phyloP scores from a whole-genome alignment of 148 eudicot genomes.

The Rhododendron vialii region DNA sequence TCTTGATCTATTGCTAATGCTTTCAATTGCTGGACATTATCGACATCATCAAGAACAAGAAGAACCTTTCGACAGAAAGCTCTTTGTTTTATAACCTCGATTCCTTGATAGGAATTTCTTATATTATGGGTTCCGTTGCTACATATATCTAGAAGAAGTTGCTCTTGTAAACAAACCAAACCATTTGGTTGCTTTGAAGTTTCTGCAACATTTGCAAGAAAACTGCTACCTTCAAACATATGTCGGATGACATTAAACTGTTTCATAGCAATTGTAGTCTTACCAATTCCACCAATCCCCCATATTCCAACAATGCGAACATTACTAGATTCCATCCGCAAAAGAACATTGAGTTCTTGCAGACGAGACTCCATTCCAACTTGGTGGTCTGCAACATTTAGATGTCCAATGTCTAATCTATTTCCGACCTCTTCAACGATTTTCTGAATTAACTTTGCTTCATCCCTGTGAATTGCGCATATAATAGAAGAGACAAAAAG shows the following conservation, averaged over 20 bases:
- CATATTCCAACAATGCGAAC: slow-evolving; percentile 6
- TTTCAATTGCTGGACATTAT: no score
- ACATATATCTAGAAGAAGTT: background rate
- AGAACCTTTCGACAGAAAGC: no score
- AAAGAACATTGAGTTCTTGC: background rate
- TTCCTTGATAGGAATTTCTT: no score
- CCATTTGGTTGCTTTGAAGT: background rate
- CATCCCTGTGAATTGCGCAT: background rate
- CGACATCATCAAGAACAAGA: no score
- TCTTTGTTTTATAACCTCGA: no score
- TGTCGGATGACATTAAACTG: background rate
- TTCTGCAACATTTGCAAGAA: background rate
- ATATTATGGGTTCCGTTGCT: background rate
- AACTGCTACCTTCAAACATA: slow-evolving; percentile 1
- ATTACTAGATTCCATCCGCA: background rate
- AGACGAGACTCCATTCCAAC: slow-evolving; percentile 6
- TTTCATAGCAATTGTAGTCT: background rate
- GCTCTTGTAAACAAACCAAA: background rate
- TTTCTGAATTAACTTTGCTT: background rate
- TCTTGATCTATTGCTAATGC: no score
- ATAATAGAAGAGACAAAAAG: no score
- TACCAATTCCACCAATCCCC: background rate
- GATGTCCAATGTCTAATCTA: background rate
- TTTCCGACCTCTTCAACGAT: background rate
- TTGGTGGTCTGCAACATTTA: slow-evolving; percentile 12